Percentiles rank a stretch among this genome's conserved stretches.
These are phyloP conservation scores for Silene vulgaris DNA, from an alignment of 179 eudicot genomes.

Conservation along the genomic window DNA sequence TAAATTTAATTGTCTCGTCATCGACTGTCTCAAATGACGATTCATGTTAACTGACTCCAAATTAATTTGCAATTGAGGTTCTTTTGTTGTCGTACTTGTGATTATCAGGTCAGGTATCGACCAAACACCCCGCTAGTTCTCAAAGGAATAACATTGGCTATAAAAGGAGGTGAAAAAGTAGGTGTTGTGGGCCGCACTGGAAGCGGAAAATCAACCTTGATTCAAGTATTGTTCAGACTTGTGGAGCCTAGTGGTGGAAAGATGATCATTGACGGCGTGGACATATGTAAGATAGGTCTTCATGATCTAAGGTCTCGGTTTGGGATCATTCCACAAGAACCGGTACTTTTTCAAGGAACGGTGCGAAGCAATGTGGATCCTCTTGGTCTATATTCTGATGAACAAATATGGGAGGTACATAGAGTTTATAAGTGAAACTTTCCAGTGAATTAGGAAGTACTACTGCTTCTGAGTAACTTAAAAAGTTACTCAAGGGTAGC, in stretches of 20 bases:
- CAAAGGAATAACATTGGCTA: constrained; percentile 59
- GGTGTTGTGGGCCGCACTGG: constrained; percentile 91
- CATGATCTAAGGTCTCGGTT: constrained; percentile 84
- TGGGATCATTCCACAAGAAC: constrained; percentile 91
- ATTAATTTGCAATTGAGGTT: no score
- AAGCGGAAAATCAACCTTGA: constrained; percentile 72
- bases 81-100: background rate
- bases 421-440: background rate
- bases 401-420: constrained; percentile 79
- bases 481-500: background rate
- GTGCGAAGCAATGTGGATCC: constrained; percentile 86
- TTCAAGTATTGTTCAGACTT: constrained; percentile 74
- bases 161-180: constrained; percentile 72
- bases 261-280: constrained; percentile 58
- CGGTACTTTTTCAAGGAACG: constrained; percentile 83
- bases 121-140: constrained; percentile 79
- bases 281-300: constrained; percentile 59
- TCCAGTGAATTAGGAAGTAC: background rate
- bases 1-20: no score
- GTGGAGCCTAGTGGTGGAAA: constrained; percentile 78
- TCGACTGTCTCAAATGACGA: no score
- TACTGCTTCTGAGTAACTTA: no score
- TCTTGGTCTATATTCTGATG: constrained; percentile 64
- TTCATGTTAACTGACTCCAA: no score
- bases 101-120: constrained; percentile 69